Base-by-base conservation (phyloP, 2,329 filamentous ascomycete species). In the Trichoderma afroharzianum region DNA sequence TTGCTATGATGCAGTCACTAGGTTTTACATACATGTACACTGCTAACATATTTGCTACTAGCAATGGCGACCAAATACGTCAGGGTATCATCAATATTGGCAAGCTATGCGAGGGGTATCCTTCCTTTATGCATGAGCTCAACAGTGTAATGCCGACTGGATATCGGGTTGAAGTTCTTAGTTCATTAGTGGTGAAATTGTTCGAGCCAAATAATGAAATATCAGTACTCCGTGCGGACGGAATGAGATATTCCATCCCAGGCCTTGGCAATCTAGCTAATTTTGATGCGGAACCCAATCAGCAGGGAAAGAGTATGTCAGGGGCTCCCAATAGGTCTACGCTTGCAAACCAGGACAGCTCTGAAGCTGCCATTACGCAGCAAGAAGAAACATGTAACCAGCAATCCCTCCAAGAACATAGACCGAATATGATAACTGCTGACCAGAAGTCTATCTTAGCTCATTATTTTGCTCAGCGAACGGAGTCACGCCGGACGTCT, bases 1-100 rank as follows among this genome's bases (percentile, higher is more conserved):
- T 53, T 14, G 21, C 2, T 53, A 24, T 1, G 11, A 53, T 14
- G 3, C 5, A 24, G 3, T 14, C 21, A 53, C 11, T 3, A 3
- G 2, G 4, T 6, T 53, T 3, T 0, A 5, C 2, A 24, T 53
- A 7, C 2, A 5, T 1, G 14, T 53, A 7, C 2, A 6, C n/a
- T 53, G 0, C 11, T 53, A 53, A 53, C 21, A 24, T 14, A 3
- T 9, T 57, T 30, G 14, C 26, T 57, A n/a, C 14, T 26, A 28
- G 53, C n/a, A 30, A 28, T 30, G 9, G 53, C 1, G 26, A 28
- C 24, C 12, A 30, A 28, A 33, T 39, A 18, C 21, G 3, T 0
- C 12, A 28, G n/a, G 32, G 21, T 11, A 24, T 62, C 3, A 9
- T 9, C 0, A 18, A 39, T 4, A 39, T 62, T 26, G 59, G 32